These are phyloP conservation scores for Fragaria iinumae DNA, from an alignment of 306 rosid species.

Conservation along the genomic window DNA sequence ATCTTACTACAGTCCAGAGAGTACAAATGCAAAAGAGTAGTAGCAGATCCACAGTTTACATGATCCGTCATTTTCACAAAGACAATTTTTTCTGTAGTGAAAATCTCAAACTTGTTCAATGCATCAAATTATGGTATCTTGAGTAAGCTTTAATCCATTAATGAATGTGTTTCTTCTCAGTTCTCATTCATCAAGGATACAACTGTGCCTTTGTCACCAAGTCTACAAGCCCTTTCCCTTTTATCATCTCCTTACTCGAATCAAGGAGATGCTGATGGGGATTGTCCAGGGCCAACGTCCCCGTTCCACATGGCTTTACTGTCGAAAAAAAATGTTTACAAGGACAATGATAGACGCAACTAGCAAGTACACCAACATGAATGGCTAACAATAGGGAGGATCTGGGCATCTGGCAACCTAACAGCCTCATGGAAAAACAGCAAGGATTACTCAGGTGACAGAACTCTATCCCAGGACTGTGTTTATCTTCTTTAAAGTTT, in stretches of 20 bases:
- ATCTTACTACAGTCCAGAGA: background rate
- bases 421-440: background rate
- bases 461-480: background rate
- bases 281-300: background rate
- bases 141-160: background rate
- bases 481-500: background rate
- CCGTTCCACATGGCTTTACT: constrained; percentile 7
- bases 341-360: background rate
- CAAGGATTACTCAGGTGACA: background rate
- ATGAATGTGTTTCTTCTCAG: background rate
- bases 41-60: background rate
- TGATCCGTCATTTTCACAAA: background rate
- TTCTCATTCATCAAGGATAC: constrained; percentile 10
- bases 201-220: constrained; percentile 23
- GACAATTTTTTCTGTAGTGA: background rate
- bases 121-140: background rate
- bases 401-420: constrained; percentile 12
- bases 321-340: background rate
- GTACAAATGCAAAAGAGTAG: background rate
- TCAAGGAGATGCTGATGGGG: constrained; percentile 25
- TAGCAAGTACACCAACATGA: background rate
- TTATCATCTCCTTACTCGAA: constrained; percentile 15
- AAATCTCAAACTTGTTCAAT: background rate
- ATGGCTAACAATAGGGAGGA: constrained; percentile 4
- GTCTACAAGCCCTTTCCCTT: constrained; percentile 16